A percentile compares a stretch with the other conserved stretches of the same genome.
Conservation (phyloP, 345 rosid genomes). For the Salix viminalis region DNA sequence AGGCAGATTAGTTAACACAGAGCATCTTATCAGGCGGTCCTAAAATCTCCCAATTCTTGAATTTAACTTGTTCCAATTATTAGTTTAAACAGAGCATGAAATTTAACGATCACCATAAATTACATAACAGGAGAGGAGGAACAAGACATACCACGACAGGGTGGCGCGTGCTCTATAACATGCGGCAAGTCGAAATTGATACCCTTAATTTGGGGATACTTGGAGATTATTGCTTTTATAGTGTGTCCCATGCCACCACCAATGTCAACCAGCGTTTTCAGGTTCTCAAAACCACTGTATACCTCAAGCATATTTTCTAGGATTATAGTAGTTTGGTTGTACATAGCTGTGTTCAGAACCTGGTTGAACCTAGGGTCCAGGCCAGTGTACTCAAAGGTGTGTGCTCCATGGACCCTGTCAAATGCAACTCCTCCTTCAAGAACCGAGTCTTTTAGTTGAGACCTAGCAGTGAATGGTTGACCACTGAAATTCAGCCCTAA, state of each 20-base stretch:
- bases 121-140: neutral
- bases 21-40: neutral
- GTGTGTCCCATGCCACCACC: constrained; percentile 6
- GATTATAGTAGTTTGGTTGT: neutral
- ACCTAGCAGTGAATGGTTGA: neutral
- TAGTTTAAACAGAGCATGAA: neutral
- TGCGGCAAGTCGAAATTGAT: constrained; percentile 14
- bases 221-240: neutral
- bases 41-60: neutral
- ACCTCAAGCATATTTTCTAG: neutral
- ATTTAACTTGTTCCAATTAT: neutral
- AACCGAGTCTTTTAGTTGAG: neutral
- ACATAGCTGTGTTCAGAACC: constrained; percentile 3
- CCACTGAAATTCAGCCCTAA: neutral
- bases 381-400: neutral
- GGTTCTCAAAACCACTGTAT: constrained; percentile 1
- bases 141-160: neutral
- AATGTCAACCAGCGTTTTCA: constrained; percentile 4
- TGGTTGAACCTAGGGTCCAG: neutral
- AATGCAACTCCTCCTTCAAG: constrained; percentile 7
- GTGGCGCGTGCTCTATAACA: neutral
- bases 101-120: neutral
- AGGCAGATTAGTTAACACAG: neutral
- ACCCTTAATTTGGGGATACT: constrained; percentile 8
- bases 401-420: neutral